Percentiles rank a stretch among this genome's conserved stretches.
phyloP scores from a whole-genome alignment of 192 early-diverging fungal genomes.

The Glomus cerebriforme region DNA sequence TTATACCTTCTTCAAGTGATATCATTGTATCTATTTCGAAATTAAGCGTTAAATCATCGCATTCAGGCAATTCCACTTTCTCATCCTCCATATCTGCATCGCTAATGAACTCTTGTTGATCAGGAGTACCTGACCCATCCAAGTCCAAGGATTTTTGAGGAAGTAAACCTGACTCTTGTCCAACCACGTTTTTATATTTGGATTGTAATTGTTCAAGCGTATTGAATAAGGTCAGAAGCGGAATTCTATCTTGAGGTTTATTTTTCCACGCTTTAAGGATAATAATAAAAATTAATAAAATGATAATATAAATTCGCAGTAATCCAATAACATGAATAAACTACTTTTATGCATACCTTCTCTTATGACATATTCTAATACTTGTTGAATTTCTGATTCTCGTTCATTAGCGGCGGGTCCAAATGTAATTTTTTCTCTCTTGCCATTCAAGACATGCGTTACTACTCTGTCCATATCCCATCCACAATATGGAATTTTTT shows the following conservation, averaged over 20 bases:
- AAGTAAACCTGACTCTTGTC: neutral
- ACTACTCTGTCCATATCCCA: neutral
- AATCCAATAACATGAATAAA: neutral
- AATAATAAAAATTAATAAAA: neutral
- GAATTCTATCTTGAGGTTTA: neutral
- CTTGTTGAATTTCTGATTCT: neutral
- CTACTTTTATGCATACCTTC: neutral
- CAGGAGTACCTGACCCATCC: neutral
- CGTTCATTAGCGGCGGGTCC: neutral
- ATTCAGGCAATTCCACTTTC: neutral
- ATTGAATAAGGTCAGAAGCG: neutral
- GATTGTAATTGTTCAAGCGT: neutral
- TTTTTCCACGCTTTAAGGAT: slow-evolving; percentile 10
- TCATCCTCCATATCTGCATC: neutral
- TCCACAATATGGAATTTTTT: neutral
- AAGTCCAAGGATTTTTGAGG: neutral
- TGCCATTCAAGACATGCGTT: neutral
- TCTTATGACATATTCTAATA: neutral
- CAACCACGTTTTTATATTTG: neutral
- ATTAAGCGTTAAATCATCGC: neutral
- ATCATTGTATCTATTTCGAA: neutral
- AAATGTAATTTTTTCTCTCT: neutral
- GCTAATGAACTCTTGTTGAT: neutral
- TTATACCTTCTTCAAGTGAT: slow-evolving; percentile 16
- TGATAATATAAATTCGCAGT: neutral